Evolutionary conservation across 441 rosid genomes (phyloP).

Genomic region (Gossypium schwendimanii): DNA sequence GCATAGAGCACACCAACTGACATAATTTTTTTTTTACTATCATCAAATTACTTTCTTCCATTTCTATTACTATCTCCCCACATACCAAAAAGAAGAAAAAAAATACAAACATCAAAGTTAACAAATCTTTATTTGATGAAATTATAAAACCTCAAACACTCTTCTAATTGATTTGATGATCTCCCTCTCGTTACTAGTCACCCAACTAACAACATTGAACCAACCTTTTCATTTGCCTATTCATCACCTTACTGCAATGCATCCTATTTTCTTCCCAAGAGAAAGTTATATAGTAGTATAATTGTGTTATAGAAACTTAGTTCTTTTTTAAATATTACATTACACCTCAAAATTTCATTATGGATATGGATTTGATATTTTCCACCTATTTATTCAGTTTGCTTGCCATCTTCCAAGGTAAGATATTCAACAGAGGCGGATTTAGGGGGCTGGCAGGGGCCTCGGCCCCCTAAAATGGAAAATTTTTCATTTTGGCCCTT

Average conservation of each 20-base stretch:
- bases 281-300: neutral
- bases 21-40: neutral
- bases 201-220: neutral
- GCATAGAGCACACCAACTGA: neutral
- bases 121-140: neutral
- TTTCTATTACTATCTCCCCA: neutral
- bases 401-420: conserved; percentile 30
- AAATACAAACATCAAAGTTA: neutral
- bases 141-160: neutral
- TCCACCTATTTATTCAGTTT: conserved; percentile 19
- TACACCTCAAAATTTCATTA: neutral
- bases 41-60: neutral
- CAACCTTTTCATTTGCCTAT: neutral
- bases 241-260: neutral
- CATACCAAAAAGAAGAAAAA: neutral
- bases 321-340: neutral
- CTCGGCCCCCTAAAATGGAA: no score
- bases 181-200: neutral
- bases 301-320: neutral
- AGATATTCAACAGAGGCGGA: no score
- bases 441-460: no score
- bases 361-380: conserved; percentile 19
- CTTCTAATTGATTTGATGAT: neutral
- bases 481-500: no score
- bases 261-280: neutral